phyloP scores from a whole-genome alignment of 805 yeast genomes.

The Ogataea salicorniae region DNA sequence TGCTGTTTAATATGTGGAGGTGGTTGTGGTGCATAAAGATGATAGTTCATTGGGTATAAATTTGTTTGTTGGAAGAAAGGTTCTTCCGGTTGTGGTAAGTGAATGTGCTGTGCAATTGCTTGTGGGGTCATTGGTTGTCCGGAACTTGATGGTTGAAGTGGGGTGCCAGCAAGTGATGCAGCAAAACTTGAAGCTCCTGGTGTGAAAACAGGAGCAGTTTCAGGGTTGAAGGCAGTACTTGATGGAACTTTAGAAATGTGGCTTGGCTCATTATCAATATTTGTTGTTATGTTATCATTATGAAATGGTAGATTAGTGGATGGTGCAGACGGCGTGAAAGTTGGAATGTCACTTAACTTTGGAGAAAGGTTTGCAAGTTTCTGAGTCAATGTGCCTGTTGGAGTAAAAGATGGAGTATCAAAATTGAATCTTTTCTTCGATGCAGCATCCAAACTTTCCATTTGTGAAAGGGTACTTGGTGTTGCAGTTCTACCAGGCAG shows the following conservation, averaged over 20 bases:
- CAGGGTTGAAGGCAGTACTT: slow-evolving; percentile 20
- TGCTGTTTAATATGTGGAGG: slow-evolving; percentile 64
- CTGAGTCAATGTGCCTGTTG: slow-evolving; percentile 29
- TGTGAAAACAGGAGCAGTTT: slow-evolving; percentile 28
- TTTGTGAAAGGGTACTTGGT: background rate
- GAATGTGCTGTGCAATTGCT: background rate
- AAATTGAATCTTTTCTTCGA: slow-evolving; percentile 45
- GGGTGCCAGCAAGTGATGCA: slow-evolving; percentile 25
- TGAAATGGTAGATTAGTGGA: slow-evolving; percentile 4
- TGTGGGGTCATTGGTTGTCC: background rate
- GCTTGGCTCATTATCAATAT: background rate
- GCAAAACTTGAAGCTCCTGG: slow-evolving; percentile 16
- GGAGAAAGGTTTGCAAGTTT: slow-evolving; percentile 47
- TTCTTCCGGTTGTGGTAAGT: slow-evolving; percentile 17
- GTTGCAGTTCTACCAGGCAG: background rate
- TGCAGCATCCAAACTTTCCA: slow-evolving; percentile 9
- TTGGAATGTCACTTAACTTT: slow-evolving; percentile 40
- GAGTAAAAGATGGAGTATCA: slow-evolving; percentile 51
- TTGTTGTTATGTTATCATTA: slow-evolving; percentile 1
- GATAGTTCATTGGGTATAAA: slow-evolving; percentile 64
- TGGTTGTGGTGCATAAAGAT: slow-evolving; percentile 85
- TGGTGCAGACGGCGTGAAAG: slow-evolving; percentile 39
- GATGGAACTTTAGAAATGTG: slow-evolving; percentile 8
- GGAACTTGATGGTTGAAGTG: slow-evolving; percentile 14
- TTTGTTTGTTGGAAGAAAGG: slow-evolving; percentile 31